A percentile compares a stretch with the other conserved stretches of the same genome.
phyloP scores from a whole-genome alignment of 2,329 filamentous ascomycete genomes.

The Simplicillium aogashimaense region DNA sequence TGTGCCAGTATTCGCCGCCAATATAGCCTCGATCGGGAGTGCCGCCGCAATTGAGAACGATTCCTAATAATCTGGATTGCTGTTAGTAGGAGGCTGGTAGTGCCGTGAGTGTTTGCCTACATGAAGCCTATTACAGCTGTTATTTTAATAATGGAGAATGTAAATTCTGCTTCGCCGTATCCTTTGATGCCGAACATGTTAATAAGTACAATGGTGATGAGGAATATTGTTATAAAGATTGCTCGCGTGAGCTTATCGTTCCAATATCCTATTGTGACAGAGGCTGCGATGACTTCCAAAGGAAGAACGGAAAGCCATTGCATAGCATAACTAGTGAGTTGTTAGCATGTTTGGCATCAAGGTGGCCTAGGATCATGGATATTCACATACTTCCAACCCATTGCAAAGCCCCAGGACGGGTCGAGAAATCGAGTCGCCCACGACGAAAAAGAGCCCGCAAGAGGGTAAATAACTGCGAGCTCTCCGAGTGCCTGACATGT shows the following conservation, averaged over 20 bases:
- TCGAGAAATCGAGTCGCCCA: slow-evolving; percentile 90
- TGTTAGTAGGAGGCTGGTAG: not conserved
- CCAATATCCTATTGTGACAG: slow-evolving; percentile 80
- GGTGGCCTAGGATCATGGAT: not conserved
- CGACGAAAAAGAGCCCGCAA: slow-evolving; percentile 84
- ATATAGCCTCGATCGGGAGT: slow-evolving; percentile 67
- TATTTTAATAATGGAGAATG: slow-evolving; percentile 81
- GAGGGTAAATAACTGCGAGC: slow-evolving; percentile 80
- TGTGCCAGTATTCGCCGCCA: slow-evolving; percentile 64
- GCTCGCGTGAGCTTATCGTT: slow-evolving; percentile 52
- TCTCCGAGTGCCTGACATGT: slow-evolving; percentile 89
- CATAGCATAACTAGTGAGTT: slow-evolving; percentile 56
- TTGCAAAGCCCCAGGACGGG: slow-evolving; percentile 88
- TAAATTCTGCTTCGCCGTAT: slow-evolving; percentile 83
- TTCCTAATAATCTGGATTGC: slow-evolving; percentile 59
- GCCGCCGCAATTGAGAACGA: slow-evolving; percentile 78
- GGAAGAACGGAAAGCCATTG: slow-evolving; percentile 82
- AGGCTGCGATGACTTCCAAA: slow-evolving; percentile 78
- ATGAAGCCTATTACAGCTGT: slow-evolving; percentile 82
- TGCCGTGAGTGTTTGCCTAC: slow-evolving; percentile 43
- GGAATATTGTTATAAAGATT: slow-evolving; percentile 77
- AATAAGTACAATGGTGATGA: slow-evolving; percentile 64
- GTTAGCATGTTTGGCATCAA: too few relatives aligned
- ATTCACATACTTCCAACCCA: slow-evolving; percentile 75
- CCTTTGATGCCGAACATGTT: slow-evolving; percentile 83